Evolutionary conservation across 2,329 filamentous ascomycete species (phyloP).

Genomic region (Fusarium praegraminearum): DNA sequence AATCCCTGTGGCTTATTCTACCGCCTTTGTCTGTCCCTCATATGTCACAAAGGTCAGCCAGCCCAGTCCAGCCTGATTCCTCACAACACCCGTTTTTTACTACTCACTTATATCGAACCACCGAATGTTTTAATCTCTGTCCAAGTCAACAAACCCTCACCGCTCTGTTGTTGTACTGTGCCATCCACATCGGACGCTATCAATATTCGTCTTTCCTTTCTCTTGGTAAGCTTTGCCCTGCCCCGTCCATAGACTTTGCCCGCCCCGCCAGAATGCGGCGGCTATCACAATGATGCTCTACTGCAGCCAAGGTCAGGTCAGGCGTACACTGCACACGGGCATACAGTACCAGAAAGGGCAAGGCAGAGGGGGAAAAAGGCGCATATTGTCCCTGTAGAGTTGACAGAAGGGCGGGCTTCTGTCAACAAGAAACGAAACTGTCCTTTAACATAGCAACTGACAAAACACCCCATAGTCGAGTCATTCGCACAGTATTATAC

Average conservation of each 20-base stretch:
- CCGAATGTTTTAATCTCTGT: background rate
- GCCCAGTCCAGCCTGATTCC: background rate
- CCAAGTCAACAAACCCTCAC: conserved; percentile 1
- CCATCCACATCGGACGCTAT: conserved; percentile 10
- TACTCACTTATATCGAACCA: background rate
- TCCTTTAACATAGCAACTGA: conserved; percentile 27
- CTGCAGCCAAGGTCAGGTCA: conserved; percentile 37
- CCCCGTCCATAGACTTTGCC: conserved; percentile 19
- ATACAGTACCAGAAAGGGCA: conserved; percentile 20
- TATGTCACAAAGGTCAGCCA: conserved; percentile 9
- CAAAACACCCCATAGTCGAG: conserved; percentile 36
- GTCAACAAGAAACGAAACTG: background rate
- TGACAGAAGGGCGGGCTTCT: conserved; percentile 19
- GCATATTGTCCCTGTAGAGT: conserved; percentile 15
- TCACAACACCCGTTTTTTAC: background rate
- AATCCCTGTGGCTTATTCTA: conserved; percentile 21
- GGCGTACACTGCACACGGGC: conserved; percentile 33
- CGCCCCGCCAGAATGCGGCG: conserved; percentile 21
- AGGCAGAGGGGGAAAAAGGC: conserved; percentile 21
- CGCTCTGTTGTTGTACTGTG: background rate
- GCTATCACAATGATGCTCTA: conserved; percentile 30
- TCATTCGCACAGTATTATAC: conserved; percentile 25
- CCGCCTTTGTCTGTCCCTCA: background rate
- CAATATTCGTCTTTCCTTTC: conserved; percentile 10
- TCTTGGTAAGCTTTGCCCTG: conserved; percentile 40